These are phyloP conservation scores for Microsporum audouinii DNA, from an alignment of 2,329 filamentous ascomycete species.

Conservation along the genomic window DNA sequence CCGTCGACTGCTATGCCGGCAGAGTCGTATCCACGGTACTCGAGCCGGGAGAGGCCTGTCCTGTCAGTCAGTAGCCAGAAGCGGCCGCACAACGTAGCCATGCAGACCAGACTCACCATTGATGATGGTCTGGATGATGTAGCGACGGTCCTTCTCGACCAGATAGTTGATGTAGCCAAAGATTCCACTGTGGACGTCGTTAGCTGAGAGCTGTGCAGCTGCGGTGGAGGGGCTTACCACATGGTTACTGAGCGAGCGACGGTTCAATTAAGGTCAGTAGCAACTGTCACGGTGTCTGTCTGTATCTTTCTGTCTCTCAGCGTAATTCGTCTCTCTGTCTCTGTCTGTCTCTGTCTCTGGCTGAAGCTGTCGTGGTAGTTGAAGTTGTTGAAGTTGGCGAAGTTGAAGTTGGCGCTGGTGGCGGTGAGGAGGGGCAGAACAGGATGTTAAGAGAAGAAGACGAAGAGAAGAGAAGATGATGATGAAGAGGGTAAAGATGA, in stretches of 20 bases:
- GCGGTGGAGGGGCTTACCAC: conserved; percentile 9
- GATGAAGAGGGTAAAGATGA: not conserved
- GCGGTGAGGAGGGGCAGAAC: not conserved
- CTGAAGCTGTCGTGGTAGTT: not conserved
- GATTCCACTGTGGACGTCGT: conserved; percentile 55
- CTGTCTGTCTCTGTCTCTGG: not conserved
- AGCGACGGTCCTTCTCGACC: conserved; percentile 96
- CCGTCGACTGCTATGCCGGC: conserved; percentile 92
- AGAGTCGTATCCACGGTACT: conserved; percentile 98
- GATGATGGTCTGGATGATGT: conserved; percentile 88
- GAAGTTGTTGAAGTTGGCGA: not conserved
- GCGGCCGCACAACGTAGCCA: not conserved
- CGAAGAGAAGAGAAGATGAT: not conserved
- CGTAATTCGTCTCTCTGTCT: not conserved
- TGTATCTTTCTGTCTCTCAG: not conserved
- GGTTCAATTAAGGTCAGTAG: not conserved
- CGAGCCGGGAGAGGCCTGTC: conserved; percentile 79
- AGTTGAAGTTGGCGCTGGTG: not conserved
- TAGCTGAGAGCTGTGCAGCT: not conserved
- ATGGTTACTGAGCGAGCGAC: conserved; percentile 10
- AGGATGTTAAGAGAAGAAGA: not conserved
- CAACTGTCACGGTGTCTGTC: not conserved
- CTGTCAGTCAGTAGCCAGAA: not conserved
- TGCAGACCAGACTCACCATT: conserved; percentile 56
- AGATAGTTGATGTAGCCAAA: conserved; percentile 99